Conservation (phyloP, 225 moss, liverwort and hornwort species). For the Marchantia polymorpha region DNA sequence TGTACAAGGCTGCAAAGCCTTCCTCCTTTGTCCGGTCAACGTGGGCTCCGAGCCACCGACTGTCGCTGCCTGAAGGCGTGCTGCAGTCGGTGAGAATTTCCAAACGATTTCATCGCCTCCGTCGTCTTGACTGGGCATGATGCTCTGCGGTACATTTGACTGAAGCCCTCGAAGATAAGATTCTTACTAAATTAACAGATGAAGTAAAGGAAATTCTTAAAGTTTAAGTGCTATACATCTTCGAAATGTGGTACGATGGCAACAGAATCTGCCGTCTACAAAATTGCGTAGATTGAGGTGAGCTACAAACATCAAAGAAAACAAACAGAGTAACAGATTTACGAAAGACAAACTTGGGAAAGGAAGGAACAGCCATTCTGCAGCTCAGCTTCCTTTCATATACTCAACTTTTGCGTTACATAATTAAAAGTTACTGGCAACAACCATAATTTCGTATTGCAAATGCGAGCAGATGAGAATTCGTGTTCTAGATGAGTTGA, state of each 20-base stretch:
- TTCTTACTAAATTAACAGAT: neutral
- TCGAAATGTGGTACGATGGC: neutral
- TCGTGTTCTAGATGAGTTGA: neutral
- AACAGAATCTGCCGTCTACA: neutral
- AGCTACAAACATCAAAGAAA: neutral
- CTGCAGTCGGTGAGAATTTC: slow-evolving; percentile 53
- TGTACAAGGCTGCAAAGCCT: slow-evolving; percentile 29
- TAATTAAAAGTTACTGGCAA: no score
- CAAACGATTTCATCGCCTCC: slow-evolving; percentile 51
- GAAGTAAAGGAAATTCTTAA: neutral
- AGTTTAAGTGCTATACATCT: neutral
- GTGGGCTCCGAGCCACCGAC: slow-evolving; percentile 18
- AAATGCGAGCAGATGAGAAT: neutral
- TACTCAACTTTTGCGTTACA: neutral
- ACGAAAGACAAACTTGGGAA: neutral
- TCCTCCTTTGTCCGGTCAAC: slow-evolving; percentile 22
- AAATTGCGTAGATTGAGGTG: neutral
- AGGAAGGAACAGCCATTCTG: neutral
- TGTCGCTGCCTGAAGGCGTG: slow-evolving; percentile 47
- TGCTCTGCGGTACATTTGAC: slow-evolving; percentile 18
- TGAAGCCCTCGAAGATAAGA: neutral
- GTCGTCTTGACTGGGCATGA: slow-evolving; percentile 51
- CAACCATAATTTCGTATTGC: neutral
- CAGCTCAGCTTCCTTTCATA: neutral
- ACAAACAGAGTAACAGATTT: neutral